A percentile compares a stretch with the other conserved stretches of the same genome.
These are phyloP conservation scores for Ogataea corticis DNA, from an alignment of 805 yeast genomes.

Conservation along the genomic window DNA sequence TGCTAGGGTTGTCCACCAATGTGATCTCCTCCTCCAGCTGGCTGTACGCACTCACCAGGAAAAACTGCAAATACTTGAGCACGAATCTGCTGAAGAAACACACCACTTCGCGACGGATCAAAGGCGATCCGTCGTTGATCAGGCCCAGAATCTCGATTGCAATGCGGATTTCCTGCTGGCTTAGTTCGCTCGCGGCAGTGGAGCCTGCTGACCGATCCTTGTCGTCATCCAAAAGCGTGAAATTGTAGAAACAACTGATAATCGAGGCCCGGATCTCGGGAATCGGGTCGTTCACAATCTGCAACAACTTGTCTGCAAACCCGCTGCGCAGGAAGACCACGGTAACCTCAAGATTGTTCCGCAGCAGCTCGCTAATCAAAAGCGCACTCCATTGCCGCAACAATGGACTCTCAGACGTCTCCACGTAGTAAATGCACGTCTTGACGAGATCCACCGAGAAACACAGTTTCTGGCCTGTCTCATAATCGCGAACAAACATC, in stretches of 20 bases:
- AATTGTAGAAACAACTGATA: slow-evolving; percentile 69
- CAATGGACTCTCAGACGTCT: slow-evolving; percentile 77
- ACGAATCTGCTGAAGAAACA: slow-evolving; percentile 77
- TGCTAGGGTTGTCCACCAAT: slow-evolving; percentile 58
- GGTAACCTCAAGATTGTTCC: slow-evolving; percentile 70
- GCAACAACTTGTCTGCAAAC: slow-evolving; percentile 53
- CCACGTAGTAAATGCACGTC: slow-evolving; percentile 65
- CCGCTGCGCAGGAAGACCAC: slow-evolving; percentile 68
- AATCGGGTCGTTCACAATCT: slow-evolving; percentile 78
- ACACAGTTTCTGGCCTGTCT: slow-evolving; percentile 77
- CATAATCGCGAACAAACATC: slow-evolving; percentile 77
- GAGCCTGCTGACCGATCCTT: slow-evolving; percentile 31
- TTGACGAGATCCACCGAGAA: slow-evolving; percentile 70
- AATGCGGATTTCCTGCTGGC: slow-evolving; percentile 67
- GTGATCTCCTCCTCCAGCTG: slow-evolving; percentile 80
- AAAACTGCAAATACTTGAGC: slow-evolving; percentile 65
- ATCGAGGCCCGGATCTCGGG: slow-evolving; percentile 94
- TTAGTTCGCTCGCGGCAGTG: slow-evolving; percentile 42
- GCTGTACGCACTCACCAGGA: slow-evolving; percentile 82
- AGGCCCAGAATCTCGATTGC: slow-evolving; percentile 67
- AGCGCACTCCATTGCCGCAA: slow-evolving; percentile 91
- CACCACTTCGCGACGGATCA: slow-evolving; percentile 83
- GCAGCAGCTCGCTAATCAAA: slow-evolving; percentile 75
- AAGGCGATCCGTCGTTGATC: slow-evolving; percentile 83
- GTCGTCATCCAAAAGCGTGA: slow-evolving; percentile 47